A percentile compares a stretch with the other conserved stretches of the same genome.
phyloP scores from a whole-genome alignment of 805 yeast genomes.

The Komagataella phaffii region DNA sequence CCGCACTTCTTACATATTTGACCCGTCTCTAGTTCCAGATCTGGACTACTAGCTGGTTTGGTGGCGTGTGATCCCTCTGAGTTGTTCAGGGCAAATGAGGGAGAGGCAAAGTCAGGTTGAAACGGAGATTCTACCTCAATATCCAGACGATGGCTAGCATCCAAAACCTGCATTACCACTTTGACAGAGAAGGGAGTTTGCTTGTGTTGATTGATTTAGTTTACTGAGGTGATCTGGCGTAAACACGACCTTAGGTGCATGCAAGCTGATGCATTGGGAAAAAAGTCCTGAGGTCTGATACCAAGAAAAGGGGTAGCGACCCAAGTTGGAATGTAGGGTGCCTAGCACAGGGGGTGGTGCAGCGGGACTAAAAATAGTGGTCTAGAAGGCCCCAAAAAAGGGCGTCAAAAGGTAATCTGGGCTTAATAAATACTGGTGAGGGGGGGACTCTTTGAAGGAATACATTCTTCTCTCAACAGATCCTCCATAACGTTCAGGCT shows the following conservation, averaged over 20 bases:
- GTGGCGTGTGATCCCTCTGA: not conserved
- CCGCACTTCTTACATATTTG: not conserved
- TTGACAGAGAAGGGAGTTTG: not conserved
- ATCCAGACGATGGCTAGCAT: not conserved
- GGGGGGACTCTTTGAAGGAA: too few species aligned
- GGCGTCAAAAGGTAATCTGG: too few species aligned
- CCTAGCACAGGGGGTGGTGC: not conserved
- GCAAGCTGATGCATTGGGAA: not conserved
- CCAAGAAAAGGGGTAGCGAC: not conserved
- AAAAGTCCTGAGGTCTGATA: not conserved
- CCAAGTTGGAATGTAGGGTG: too few species aligned
- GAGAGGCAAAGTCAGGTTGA: not conserved
- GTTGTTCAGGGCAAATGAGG: not conserved
- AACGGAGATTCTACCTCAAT: not conserved
- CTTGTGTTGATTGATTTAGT: not conserved
- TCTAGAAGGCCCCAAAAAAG: too few species aligned
- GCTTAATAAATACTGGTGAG: too few species aligned
- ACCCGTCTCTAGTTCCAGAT: not conserved
- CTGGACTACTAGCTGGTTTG: not conserved
- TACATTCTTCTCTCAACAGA: too few species aligned
- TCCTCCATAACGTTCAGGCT: too few species aligned
- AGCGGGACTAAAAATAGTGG: not conserved
- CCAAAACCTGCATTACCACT: not conserved
- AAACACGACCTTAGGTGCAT: not conserved
- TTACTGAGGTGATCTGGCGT: not conserved